phyloP scores from a whole-genome alignment of 495 filamentous ascomycete genomes.

The Immersiella caudata region DNA sequence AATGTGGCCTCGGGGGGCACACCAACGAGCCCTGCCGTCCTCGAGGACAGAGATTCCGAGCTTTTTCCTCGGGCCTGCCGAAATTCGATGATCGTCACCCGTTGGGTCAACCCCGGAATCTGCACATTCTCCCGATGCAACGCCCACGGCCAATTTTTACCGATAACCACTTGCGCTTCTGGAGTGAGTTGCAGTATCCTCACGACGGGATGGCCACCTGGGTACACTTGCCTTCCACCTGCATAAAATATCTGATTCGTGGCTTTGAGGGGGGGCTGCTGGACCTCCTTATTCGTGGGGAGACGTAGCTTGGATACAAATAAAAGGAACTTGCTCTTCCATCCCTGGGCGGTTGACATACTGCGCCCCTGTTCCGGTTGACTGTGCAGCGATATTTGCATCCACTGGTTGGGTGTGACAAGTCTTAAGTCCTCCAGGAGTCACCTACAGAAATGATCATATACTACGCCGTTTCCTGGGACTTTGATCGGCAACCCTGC shows the following conservation, averaged over 20 bases:
- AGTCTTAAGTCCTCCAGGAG: constrained; percentile 8
- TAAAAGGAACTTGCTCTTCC: constrained; percentile 11
- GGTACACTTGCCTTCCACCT: constrained; percentile 9
- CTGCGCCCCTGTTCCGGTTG: constrained; percentile 7
- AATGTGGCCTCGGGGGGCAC: constrained; percentile 9
- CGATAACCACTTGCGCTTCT: constrained; percentile 10
- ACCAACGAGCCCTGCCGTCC: constrained; percentile 9
- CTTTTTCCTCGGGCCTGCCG: constrained; percentile 9
- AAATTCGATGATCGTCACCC: constrained; percentile 9
- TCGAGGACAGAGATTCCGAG: constrained; percentile 10
- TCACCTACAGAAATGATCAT: constrained; percentile 9
- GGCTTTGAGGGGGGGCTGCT: constrained; percentile 7
- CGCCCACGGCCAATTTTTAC: constrained; percentile 8
- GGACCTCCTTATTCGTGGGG: constrained; percentile 9
- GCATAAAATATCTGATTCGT: constrained; percentile 10
- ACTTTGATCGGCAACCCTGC: constrained; percentile 7
- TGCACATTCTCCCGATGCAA: constrained; percentile 10
- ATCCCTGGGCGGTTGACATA: constrained; percentile 10
- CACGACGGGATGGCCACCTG: constrained; percentile 5
- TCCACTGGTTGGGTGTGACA: constrained; percentile 6
- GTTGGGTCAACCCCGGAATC: constrained; percentile 9
- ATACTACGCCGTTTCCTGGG: constrained; percentile 10
- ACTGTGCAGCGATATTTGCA: constrained; percentile 10
- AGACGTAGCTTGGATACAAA: constrained; percentile 11
- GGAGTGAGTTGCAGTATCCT: constrained; percentile 10